These are phyloP conservation scores for Paspalum notatum DNA, from an alignment of 176 grass and related monocot genomes.

Conservation along the genomic window DNA sequence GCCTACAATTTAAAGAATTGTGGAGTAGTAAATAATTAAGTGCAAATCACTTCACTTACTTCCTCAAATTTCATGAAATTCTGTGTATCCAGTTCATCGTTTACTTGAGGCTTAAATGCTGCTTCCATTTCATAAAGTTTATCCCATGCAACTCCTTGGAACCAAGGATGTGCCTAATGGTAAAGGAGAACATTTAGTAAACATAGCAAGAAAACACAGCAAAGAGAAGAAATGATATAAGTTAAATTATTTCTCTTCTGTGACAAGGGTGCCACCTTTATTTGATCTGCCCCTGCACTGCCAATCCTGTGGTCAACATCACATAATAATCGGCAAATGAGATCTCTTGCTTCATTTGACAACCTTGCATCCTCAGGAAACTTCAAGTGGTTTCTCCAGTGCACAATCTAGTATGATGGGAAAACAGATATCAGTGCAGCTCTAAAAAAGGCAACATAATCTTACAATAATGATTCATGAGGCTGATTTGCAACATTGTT, in stretches of 20 bases:
- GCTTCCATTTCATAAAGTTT: slow-evolving; percentile 97
- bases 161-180: slow-evolving; percentile 91
- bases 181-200: slow-evolving; percentile 43
- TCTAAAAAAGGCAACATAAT: slow-evolving; percentile 23
- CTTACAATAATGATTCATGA: slow-evolving; percentile 19
- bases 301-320: slow-evolving; percentile 95
- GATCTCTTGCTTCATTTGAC: slow-evolving; percentile 84
- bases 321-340: slow-evolving; percentile 93
- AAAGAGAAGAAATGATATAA: neutral
- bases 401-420: slow-evolving; percentile 72
- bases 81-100: slow-evolving; percentile 92
- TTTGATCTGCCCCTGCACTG: slow-evolving; percentile 81
- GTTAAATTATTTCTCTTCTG: slow-evolving; percentile 22
- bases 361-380: slow-evolving; percentile 95
- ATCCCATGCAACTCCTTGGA: slow-evolving; percentile 85
- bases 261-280: slow-evolving; percentile 64
- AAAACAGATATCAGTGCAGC: slow-evolving; percentile 27
- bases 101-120: slow-evolving; percentile 95
- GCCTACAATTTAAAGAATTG: slow-evolving; percentile 11
- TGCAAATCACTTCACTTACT: slow-evolving; percentile 52
- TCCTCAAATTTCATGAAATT: slow-evolving; percentile 99
- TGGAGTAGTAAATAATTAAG: slow-evolving; percentile 6
- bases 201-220: neutral
- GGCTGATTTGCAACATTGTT: neutral
- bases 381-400: slow-evolving; percentile 98